A percentile compares a stretch with the other conserved stretches of the same genome.
These are phyloP conservation scores for Aspergillus funiculosus DNA, from an alignment of 495 filamentous ascomycete genomes.

Conservation along the genomic window DNA sequence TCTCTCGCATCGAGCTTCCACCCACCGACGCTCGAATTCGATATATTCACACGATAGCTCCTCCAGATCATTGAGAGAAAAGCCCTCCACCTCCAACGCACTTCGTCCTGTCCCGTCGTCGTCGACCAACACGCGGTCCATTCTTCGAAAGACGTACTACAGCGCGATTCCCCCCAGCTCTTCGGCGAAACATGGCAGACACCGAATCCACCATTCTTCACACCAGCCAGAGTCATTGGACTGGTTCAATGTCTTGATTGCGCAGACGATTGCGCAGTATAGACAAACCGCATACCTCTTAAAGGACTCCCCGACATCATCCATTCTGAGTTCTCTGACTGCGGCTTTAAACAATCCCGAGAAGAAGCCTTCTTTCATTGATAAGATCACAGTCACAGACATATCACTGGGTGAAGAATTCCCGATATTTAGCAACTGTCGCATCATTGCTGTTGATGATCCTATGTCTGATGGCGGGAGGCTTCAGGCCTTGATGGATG, in stretches of 20 bases:
- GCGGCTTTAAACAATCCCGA: slow-evolving; percentile 72
- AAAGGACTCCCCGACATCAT: slow-evolving; percentile 61
- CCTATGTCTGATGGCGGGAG: slow-evolving; percentile 51
- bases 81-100: slow-evolving; percentile 68
- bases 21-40: slow-evolving; percentile 57
- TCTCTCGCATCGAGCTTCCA: slow-evolving; percentile 57
- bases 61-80: slow-evolving; percentile 55
- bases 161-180: slow-evolving; percentile 60
- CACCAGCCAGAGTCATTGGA: slow-evolving; percentile 98
- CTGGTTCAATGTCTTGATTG: slow-evolving; percentile 98
- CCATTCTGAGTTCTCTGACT: slow-evolving; percentile 90
- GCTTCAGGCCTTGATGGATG: slow-evolving; percentile 93
- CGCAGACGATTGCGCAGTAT: slow-evolving; percentile 95
- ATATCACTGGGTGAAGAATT: slow-evolving; percentile 93
- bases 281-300: slow-evolving; percentile 76
- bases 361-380: slow-evolving; percentile 83
- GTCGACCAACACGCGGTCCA: slow-evolving; percentile 74
- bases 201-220: slow-evolving; percentile 53
- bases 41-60: slow-evolving; percentile 36
- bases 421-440: slow-evolving; percentile 97
- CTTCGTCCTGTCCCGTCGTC: slow-evolving; percentile 54
- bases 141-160: slow-evolving; percentile 95
- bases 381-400: slow-evolving; percentile 89
- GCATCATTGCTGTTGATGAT: slow-evolving; percentile 65
- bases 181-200: slow-evolving; percentile 39